Percentiles rank a stretch among this genome's conserved stretches.
Evolutionary conservation across 129 eudicot species (phyloP).

Genomic region (Heracleum sosnowskyi): DNA sequence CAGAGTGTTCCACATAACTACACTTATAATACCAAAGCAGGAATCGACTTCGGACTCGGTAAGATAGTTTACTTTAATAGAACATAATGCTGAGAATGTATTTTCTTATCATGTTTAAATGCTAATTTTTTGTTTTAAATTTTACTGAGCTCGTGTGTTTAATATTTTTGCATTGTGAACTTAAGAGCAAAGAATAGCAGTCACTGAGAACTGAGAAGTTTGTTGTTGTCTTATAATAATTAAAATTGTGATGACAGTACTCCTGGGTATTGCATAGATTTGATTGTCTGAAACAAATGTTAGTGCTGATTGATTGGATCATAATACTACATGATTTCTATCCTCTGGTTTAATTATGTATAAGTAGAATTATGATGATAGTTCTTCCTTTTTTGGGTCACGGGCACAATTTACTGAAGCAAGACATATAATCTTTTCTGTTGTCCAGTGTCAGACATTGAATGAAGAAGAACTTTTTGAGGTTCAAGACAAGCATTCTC

Average conservation of each 20-base stretch:
- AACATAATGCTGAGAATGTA: not conserved
- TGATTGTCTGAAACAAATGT: not conserved
- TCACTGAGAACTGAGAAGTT: conserved; percentile 3
- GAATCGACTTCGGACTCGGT: conserved; percentile 98
- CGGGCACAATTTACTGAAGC: not conserved
- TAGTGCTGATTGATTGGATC: not conserved
- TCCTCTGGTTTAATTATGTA: not conserved
- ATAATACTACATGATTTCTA: not conserved
- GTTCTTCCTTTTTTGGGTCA: not conserved
- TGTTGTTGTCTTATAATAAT: not conserved
- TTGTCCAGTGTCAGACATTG: conserved; percentile 80
- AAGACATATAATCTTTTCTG: conserved; percentile 9
- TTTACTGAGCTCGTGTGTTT: not conserved
- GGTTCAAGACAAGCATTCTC: conserved; percentile 75
- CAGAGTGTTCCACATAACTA: conserved; percentile 77
- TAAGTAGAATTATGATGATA: not conserved
- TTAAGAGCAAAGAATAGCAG: not conserved
- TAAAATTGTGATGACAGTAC: not conserved
- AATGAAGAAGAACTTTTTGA: conserved; percentile 97
- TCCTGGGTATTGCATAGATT: not conserved
- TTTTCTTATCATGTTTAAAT: not conserved
- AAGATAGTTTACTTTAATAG: conserved; percentile 15
- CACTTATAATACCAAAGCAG: conserved; percentile 89
- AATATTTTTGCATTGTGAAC: not conserved
- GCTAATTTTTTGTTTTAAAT: not conserved